Conservation (phyloP, 768 basidiomycete species). For the Leccinellum rugosiceps region DNA sequence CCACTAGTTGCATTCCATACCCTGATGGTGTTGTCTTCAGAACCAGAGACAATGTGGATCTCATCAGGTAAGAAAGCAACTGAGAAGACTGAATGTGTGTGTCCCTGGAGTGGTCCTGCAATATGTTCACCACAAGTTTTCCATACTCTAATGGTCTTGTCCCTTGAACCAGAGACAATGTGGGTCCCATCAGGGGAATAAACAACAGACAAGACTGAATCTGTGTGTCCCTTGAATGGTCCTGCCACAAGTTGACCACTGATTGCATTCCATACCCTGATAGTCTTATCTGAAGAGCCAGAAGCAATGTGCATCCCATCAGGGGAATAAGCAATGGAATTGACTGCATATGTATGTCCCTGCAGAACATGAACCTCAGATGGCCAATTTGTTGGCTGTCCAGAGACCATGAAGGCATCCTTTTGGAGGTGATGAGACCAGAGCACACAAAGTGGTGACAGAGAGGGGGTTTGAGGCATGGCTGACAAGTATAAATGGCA, state of each 20-base stretch:
- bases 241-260: background rate
- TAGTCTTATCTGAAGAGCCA: background rate
- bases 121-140: background rate
- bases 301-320: background rate
- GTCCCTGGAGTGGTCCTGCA: no score
- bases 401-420: no score
- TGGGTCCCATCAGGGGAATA: background rate
- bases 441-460: no score
- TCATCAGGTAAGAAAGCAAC: no score
- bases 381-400: background rate
- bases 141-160: background rate
- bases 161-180: background rate
- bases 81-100: no score
- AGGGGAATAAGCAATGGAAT: background rate
- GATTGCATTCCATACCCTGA: background rate
- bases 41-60: no score
- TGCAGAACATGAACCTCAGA: background rate
- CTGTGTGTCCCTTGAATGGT: background rate
- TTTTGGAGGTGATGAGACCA: no score
- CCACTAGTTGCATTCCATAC: no score
- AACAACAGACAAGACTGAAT: background rate
- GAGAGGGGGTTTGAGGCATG: no score
- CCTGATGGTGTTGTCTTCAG: no score
- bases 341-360: background rate
- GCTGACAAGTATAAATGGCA: no score